A percentile compares a stretch with the other conserved stretches of the same genome.
Conservation (phyloP, 257 asterid species). For the Solanum corneliomulleri region DNA sequence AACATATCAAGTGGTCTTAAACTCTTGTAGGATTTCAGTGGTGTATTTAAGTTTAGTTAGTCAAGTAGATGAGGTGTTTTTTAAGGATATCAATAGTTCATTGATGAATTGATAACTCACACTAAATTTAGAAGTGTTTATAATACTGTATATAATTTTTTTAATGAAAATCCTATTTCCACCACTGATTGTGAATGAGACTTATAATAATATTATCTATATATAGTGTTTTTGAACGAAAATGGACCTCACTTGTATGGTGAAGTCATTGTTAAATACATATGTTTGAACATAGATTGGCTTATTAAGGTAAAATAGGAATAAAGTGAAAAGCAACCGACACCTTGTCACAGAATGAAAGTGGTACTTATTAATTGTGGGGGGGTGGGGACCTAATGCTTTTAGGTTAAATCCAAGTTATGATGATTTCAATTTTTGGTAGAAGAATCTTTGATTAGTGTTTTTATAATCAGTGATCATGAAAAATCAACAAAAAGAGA, state of each 20-base stretch:
- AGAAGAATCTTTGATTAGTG: conserved; percentile 31
- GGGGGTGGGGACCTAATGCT: background rate
- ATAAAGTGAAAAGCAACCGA: conserved; percentile 88
- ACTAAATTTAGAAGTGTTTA: background rate
- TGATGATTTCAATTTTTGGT: conserved; percentile 13
- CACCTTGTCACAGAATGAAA: conserved; percentile 59
- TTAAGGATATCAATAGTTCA: background rate
- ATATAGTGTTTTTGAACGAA: background rate
- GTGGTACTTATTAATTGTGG: conserved; percentile 19
- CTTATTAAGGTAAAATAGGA: conserved; percentile 33
- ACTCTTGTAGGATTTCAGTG: background rate
- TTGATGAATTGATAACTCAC: background rate
- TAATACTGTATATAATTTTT: no score
- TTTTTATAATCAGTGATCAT: conserved; percentile 3
- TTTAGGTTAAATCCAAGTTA: background rate
- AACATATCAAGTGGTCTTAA: background rate
- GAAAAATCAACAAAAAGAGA: background rate
- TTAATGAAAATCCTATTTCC: no score
- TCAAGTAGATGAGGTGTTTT: background rate
- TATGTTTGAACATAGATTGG: conserved; percentile 5
- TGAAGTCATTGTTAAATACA: background rate
- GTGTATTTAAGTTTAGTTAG: background rate
- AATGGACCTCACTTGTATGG: background rate
- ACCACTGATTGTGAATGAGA: background rate
- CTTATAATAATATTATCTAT: background rate